phyloP scores from a whole-genome alignment of 192 early-diverging fungal species.

The Coemansia sp. region DNA sequence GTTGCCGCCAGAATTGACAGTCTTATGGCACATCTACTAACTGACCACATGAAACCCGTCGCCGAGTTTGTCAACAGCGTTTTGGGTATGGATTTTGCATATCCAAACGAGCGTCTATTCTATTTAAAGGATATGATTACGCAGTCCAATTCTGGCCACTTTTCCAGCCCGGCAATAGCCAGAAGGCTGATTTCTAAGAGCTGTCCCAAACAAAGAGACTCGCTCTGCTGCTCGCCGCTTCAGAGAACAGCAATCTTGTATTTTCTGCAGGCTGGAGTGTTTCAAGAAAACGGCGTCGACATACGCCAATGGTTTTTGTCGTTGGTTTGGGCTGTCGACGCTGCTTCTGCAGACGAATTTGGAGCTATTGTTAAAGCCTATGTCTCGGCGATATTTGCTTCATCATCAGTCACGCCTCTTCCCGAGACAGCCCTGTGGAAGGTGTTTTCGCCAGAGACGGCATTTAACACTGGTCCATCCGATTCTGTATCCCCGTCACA shows the following conservation, averaged over 20 bases:
- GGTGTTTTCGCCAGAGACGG: constrained; percentile 26
- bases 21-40: constrained; percentile 25
- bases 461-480: background rate
- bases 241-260: constrained; percentile 28
- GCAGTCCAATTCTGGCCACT: constrained; percentile 15
- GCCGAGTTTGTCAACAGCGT: constrained; percentile 16
- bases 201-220: background rate
- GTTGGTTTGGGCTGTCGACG: constrained; percentile 14
- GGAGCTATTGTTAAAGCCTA: constrained; percentile 39
- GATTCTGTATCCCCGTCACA: constrained; percentile 21
- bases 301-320: constrained; percentile 43
- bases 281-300: constrained; percentile 48
- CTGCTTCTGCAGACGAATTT: constrained; percentile 15
- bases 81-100: constrained; percentile 43
- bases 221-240: constrained; percentile 1
- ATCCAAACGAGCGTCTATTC: constrained; percentile 47
- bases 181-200: constrained; percentile 18
- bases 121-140: constrained; percentile 27
- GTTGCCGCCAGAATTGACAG: constrained; percentile 30
- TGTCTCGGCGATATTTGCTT: constrained; percentile 35
- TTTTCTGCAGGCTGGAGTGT: constrained; percentile 27
- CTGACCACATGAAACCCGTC: constrained; percentile 26
- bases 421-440: constrained; percentile 37
- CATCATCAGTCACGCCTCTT: constrained; percentile 36
- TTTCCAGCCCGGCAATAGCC: constrained; percentile 17